Evolutionary conservation across 1,139 yeast genomes (phyloP).

Genomic region (Protomyces gravidus): DNA sequence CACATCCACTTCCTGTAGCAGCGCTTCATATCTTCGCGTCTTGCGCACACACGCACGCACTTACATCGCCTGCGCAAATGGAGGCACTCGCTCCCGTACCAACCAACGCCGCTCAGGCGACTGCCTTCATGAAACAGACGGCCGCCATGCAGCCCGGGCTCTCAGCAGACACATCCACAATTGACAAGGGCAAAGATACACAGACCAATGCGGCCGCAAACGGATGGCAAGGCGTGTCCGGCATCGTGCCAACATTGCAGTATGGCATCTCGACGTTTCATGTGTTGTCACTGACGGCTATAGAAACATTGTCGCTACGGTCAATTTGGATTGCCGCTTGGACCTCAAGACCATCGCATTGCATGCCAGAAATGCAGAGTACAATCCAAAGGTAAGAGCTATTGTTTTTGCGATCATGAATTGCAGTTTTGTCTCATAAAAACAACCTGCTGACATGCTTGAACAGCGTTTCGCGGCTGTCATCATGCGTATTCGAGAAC

Average conservation of each 20-base stretch:
- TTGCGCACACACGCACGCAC: no score
- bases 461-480: constrained; percentile 95
- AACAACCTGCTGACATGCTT: constrained; percentile 34
- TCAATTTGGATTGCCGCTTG: constrained; percentile 88
- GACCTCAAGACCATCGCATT: constrained; percentile 95
- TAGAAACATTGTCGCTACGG: constrained; percentile 90
- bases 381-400: constrained; percentile 61
- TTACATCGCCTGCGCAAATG: constrained; percentile 1
- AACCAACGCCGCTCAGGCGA: constrained; percentile 29
- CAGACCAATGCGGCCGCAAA: constrained; percentile 8
- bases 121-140: constrained; percentile 27
- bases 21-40: no score
- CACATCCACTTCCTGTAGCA: no score
- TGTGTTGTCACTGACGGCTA: constrained; percentile 1
- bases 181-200: constrained; percentile 16
- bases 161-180: constrained; percentile 9
- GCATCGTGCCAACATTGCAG: constrained; percentile 92
- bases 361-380: constrained; percentile 98
- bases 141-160: constrained; percentile 26
- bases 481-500: constrained; percentile 98
- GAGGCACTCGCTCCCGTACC: constrained; percentile 28
- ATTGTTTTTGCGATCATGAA: constrained; percentile 6
- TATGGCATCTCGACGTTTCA: constrained; percentile 34
- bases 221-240: constrained; percentile 52
- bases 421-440: no score